phyloP scores from a whole-genome alignment of 2,329 filamentous ascomycete genomes.

The Penicillium brevicompactum region DNA sequence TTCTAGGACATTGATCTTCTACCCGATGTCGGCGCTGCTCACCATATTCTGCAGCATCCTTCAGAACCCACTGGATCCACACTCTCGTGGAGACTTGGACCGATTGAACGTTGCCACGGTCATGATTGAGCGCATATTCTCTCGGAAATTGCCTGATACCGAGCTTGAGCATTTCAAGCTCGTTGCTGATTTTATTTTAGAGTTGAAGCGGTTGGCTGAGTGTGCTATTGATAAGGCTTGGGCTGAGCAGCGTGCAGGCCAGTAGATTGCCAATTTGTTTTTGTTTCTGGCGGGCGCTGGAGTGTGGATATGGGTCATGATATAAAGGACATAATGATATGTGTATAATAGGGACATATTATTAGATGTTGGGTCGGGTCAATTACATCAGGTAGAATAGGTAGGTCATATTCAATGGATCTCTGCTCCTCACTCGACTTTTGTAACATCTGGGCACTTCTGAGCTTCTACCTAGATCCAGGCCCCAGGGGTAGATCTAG shows the following conservation, averaged over 20 bases:
- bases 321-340: background rate
- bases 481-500: no score
- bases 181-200: conserved; percentile 48
- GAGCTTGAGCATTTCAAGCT: conserved; percentile 46
- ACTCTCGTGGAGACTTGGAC: conserved; percentile 50
- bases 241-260: conserved; percentile 26
- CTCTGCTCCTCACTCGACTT: no score
- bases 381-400: background rate
- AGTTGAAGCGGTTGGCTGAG: conserved; percentile 47
- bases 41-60: conserved; percentile 60
- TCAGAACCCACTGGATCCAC: conserved; percentile 48
- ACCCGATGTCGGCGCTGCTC: conserved; percentile 58
- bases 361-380: background rate
- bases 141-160: conserved; percentile 31
- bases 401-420: background rate
- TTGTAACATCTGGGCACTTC: no score
- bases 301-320: background rate
- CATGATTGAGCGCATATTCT: conserved; percentile 46
- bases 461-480: no score
- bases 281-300: background rate
- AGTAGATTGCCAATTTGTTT: background rate
- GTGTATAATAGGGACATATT: background rate
- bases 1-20: conserved; percentile 57
- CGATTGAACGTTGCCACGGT: conserved; percentile 48
- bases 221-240: conserved; percentile 48